Percentiles rank a stretch among this genome's conserved stretches.
phyloP scores from a whole-genome alignment of 2,329 filamentous ascomycete species.

The Aspergillus caelatus region DNA sequence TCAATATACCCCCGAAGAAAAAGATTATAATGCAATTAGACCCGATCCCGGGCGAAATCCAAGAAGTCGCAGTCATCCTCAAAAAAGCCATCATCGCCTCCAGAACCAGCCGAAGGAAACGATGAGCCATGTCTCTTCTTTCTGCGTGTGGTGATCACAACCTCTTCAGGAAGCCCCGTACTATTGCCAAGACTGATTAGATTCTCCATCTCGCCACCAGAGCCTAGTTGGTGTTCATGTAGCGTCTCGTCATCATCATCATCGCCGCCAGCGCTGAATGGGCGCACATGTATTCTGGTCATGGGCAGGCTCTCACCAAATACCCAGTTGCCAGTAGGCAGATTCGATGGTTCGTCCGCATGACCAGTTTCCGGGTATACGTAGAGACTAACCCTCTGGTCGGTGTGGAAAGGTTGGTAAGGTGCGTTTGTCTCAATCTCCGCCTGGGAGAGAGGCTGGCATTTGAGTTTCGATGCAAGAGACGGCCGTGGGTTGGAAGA shows the following conservation, averaged over 20 bases:
- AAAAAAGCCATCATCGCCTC: slow-evolving; percentile 73
- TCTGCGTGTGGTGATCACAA: slow-evolving; percentile 78
- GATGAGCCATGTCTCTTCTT: slow-evolving; percentile 55
- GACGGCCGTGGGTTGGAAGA: slow-evolving; percentile 45
- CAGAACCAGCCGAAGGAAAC: slow-evolving; percentile 38
- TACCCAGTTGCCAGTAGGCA: slow-evolving; percentile 49
- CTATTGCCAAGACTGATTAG: slow-evolving; percentile 55
- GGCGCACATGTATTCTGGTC: slow-evolving; percentile 50
- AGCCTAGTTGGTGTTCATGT: slow-evolving; percentile 30
- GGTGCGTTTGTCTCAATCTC: slow-evolving; percentile 96
- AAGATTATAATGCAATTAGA: slow-evolving; percentile 34
- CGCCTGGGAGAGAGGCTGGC: slow-evolving; percentile 69
- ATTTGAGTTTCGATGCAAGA: slow-evolving; percentile 42
- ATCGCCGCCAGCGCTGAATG: slow-evolving; percentile 45
- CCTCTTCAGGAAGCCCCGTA: slow-evolving; percentile 68
- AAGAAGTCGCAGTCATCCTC: slow-evolving; percentile 91
- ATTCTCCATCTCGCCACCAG: slow-evolving; percentile 51
- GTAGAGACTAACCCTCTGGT: slow-evolving; percentile 78
- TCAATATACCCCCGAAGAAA: background rate
- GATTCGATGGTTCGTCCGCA: slow-evolving; percentile 45
- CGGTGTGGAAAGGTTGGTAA: slow-evolving; percentile 94
- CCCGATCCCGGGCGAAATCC: slow-evolving; percentile 72
- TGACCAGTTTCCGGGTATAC: slow-evolving; percentile 56
- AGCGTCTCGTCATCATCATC: slow-evolving; percentile 40
- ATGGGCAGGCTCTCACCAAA: slow-evolving; percentile 56